These are phyloP conservation scores for Samsoniella hepiali DNA, from an alignment of 2,329 filamentous ascomycete genomes.

Conservation along the genomic window DNA sequence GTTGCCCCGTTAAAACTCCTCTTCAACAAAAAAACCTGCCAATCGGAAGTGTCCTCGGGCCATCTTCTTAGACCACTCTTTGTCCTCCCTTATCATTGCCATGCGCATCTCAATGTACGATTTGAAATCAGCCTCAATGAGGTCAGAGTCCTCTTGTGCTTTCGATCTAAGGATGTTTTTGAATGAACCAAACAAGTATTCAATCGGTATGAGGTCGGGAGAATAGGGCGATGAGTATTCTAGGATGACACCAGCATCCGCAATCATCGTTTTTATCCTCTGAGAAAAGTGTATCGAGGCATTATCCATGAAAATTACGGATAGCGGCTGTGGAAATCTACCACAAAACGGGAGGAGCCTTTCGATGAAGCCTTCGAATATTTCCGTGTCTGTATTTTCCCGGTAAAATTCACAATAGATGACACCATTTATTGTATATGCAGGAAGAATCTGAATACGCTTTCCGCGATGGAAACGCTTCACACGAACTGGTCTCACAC, in stretches of 20 bases:
- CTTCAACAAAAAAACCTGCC: neutral
- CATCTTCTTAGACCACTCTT: neutral
- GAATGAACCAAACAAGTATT: neutral
- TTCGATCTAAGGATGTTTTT: neutral
- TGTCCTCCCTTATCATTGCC: neutral
- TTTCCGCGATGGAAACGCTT: slow-evolving; percentile 2
- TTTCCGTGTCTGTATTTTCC: neutral
- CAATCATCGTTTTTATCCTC: slow-evolving; percentile 8
- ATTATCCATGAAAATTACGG: slow-evolving; percentile 3
- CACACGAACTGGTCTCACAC: neutral
- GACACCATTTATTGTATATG: slow-evolving; percentile 2
- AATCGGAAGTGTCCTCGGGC: neutral
- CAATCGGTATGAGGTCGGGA: neutral
- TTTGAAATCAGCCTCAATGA: neutral
- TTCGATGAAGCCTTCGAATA: neutral
- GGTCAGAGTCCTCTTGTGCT: neutral
- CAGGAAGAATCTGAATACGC: slow-evolving; percentile 1
- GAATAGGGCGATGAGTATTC: neutral
- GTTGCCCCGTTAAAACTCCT: neutral
- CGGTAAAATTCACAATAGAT: neutral
- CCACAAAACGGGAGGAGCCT: neutral
- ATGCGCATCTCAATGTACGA: neutral
- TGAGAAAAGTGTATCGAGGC: slow-evolving; percentile 2
- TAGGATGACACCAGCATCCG: neutral
- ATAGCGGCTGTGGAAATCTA: slow-evolving; percentile 2